Evolutionary conservation across 257 asterid species (phyloP).

Genomic region (Dorcoceras hygrometricum): DNA sequence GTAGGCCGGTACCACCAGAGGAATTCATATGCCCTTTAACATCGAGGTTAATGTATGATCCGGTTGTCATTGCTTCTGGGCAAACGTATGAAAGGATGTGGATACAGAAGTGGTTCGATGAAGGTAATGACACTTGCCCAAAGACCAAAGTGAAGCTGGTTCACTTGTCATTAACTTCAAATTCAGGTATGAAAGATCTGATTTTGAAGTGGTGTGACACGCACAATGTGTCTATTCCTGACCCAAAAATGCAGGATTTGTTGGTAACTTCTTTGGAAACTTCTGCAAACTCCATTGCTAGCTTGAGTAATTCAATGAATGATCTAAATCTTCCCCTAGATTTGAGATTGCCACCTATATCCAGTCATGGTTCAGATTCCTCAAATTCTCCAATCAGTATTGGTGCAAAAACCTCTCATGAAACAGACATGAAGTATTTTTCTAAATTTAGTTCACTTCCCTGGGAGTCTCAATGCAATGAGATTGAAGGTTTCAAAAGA

Average conservation of each 20-base stretch:
- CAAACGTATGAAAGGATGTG: constrained; percentile 76
- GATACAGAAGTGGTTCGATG: constrained; percentile 88
- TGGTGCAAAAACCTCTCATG: constrained; percentile 24
- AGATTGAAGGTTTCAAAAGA: constrained; percentile 44
- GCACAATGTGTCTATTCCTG: constrained; percentile 40
- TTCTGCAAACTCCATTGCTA: constrained; percentile 49
- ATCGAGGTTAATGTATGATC: constrained; percentile 73
- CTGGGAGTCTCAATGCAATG: constrained; percentile 61
- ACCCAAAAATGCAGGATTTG: constrained; percentile 38
- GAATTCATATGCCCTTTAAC: constrained; percentile 78
- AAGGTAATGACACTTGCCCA: constrained; percentile 74
- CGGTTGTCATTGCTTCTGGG: constrained; percentile 84
- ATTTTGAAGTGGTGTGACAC: constrained; percentile 60
- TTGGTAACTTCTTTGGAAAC: constrained; percentile 38
- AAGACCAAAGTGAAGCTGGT: constrained; percentile 46
- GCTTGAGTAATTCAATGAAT: constrained; percentile 41
- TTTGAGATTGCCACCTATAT: constrained; percentile 32
- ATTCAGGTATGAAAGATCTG: constrained; percentile 52
- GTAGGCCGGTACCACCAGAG: constrained; percentile 49
- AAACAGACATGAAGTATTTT: constrained; percentile 33
- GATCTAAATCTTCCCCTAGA: constrained; percentile 39
- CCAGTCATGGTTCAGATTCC: constrained; percentile 27
- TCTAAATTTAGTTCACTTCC: constrained; percentile 51
- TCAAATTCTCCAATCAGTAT: constrained; percentile 23
- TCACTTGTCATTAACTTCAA: constrained; percentile 53